These are phyloP conservation scores for Diplodia scrobiculata DNA, from an alignment of 2,329 filamentous ascomycete species.

Conservation along the genomic window DNA sequence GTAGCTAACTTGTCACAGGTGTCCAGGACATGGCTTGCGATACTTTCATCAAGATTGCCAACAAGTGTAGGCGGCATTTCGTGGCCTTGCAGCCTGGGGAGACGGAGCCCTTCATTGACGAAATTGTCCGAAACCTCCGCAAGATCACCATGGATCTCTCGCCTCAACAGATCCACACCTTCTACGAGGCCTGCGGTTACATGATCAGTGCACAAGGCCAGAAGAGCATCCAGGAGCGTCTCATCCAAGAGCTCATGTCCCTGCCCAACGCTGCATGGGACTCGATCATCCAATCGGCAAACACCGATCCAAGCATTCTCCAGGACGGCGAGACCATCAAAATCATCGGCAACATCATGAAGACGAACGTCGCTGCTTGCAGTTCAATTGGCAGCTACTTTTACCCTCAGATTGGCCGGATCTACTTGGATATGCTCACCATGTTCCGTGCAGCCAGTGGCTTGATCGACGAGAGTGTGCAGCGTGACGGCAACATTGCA, in stretches of 20 bases:
- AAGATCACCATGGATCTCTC: conserved; percentile 95
- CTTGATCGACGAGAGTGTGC: conserved; percentile 90
- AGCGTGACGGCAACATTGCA: conserved; percentile 76
- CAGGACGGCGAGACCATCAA: conserved; percentile 96
- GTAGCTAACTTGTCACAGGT: conserved; percentile 52
- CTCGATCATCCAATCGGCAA: conserved; percentile 85
- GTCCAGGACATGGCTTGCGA: conserved; percentile 99
- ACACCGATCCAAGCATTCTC: conserved; percentile 78
- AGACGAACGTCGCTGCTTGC: conserved; percentile 98
- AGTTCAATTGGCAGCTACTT: conserved; percentile 96
- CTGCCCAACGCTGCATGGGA: conserved; percentile 95
- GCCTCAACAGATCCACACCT: conserved; percentile 96
- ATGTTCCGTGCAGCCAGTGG: conserved; percentile 99
- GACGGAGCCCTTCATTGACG: conserved; percentile 94
- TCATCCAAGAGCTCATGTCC: conserved; percentile 89
- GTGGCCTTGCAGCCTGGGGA: conserved; percentile 94
- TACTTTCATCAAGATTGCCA: conserved; percentile 99
- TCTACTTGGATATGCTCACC: conserved; percentile 97
- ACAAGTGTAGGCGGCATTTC: conserved; percentile 96
- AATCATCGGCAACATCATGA: conserved; percentile 99
- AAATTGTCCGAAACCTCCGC: conserved; percentile 92
- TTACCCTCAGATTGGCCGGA: conserved; percentile 94
- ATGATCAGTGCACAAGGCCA: conserved; percentile 99
- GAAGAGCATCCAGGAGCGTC: conserved; percentile 86
- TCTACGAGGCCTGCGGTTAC: conserved; percentile 98